Conservation (phyloP, 345 rosid species). For the Lepidium didymum region DNA sequence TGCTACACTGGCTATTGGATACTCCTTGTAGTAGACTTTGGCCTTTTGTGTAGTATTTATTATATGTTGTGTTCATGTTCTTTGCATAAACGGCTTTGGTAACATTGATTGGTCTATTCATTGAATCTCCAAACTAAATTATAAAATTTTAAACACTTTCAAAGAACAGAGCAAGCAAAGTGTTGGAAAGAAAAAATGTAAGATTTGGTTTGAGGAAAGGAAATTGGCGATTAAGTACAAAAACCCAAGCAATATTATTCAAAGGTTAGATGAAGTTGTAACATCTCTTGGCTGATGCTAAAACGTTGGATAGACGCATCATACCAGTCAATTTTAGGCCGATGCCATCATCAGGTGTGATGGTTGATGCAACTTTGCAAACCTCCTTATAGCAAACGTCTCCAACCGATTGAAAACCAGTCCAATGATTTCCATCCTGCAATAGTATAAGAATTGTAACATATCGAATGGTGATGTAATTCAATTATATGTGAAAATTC, state of each 20-base stretch:
- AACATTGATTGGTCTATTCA: no score
- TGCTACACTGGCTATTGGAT: no score
- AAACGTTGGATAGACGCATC: constrained; percentile 69
- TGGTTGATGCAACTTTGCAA: constrained; percentile 57
- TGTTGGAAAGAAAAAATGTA: not conserved
- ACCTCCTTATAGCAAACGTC: constrained; percentile 78
- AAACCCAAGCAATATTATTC: not conserved
- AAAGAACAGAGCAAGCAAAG: not conserved
- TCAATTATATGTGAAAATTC: no score
- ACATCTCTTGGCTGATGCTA: constrained; percentile 55
- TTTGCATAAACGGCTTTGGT: no score
- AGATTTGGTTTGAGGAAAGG: not conserved
- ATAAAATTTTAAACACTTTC: not conserved
- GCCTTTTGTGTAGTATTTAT: no score
- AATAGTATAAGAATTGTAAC: no score
- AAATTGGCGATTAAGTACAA: not conserved
- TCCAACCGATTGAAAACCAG: constrained; percentile 67
- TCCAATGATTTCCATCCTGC: no score
- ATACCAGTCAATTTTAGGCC: constrained; percentile 74
- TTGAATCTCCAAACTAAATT: not conserved
- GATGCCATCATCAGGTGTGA: constrained; percentile 65
- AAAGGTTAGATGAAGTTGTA: constrained; percentile 38
- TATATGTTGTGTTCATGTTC: no score
- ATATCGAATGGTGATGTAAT: no score
- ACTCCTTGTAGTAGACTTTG: no score